phyloP scores from a whole-genome alignment of 192 early-diverging fungal species.

The Spizellomyces punctatus region DNA sequence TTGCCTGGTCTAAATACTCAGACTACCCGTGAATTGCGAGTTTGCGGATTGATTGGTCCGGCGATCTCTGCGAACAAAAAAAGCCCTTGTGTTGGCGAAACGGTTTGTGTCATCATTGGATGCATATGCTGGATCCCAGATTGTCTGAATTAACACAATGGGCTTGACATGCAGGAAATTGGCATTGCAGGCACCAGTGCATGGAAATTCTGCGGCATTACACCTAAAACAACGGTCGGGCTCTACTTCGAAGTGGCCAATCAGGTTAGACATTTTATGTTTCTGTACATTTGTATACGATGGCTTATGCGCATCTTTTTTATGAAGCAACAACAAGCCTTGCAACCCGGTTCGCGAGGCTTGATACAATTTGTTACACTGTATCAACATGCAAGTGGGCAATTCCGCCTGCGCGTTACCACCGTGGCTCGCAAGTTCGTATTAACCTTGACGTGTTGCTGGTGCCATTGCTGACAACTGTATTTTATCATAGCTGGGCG shows the following conservation, averaged over 20 bases:
- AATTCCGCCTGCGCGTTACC: slow-evolving; percentile 89
- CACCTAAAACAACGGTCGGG: slow-evolving; percentile 80
- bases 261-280: slow-evolving; percentile 46
- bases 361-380: slow-evolving; percentile 94
- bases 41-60: slow-evolving; percentile 97
- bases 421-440: slow-evolving; percentile 87
- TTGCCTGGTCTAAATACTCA: slow-evolving; percentile 34
- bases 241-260: slow-evolving; percentile 97
- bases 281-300: slow-evolving; percentile 18
- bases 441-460: slow-evolving; percentile 10
- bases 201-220: slow-evolving; percentile 93
- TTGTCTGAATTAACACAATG: not conserved
- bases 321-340: slow-evolving; percentile 46
- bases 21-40: slow-evolving; percentile 92
- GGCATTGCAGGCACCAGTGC: slow-evolving; percentile 94
- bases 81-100: slow-evolving; percentile 88
- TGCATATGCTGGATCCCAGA: not conserved
- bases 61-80: slow-evolving; percentile 91
- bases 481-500: slow-evolving; percentile 47
- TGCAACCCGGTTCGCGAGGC: slow-evolving; percentile 81
- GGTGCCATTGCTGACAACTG: not conserved
- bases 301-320: slow-evolving; percentile 9
- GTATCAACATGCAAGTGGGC: slow-evolving; percentile 93
- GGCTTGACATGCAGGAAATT: slow-evolving; percentile 68
- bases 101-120: slow-evolving; percentile 43